These are phyloP conservation scores for Raphanus raphanistrum DNA, from an alignment of 345 rosid genomes.

Conservation along the genomic window DNA sequence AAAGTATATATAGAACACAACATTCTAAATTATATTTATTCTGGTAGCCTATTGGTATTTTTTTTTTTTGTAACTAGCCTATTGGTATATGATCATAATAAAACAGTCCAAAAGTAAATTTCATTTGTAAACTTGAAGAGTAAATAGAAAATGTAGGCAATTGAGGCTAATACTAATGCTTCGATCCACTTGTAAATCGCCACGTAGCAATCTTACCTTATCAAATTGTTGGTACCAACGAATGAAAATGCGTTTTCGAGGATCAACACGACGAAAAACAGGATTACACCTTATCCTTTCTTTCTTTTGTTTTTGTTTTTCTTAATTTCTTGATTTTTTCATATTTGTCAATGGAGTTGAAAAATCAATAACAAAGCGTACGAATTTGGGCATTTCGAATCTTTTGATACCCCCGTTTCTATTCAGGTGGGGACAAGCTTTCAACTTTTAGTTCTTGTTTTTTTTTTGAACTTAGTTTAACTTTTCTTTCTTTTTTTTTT, in stretches of 20 bases:
- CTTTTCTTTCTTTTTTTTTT: too few species aligned
- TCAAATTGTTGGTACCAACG: slow-evolving; percentile 18
- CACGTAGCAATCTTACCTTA: slow-evolving; percentile 18
- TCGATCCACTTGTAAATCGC: slow-evolving; percentile 2
- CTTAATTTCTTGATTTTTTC: background rate
- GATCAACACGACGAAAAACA: slow-evolving; percentile 27
- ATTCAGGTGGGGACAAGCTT: background rate
- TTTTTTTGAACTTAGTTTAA: too few species aligned
- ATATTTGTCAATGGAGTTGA: slow-evolving; percentile 33
- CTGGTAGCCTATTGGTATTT: too few species aligned
- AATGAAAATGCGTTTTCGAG: slow-evolving; percentile 19
- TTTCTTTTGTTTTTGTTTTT: background rate
- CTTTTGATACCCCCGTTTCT: slow-evolving; percentile 22
- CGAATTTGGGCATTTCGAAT: slow-evolving; percentile 21
- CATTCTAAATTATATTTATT: background rate
- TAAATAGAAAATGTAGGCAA: too few species aligned
- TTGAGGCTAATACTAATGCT: background rate
- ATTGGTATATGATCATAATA: too few species aligned
- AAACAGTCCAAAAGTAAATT: too few species aligned
- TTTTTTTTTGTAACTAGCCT: too few species aligned
- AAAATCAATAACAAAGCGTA: slow-evolving; percentile 22
- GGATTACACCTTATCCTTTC: slow-evolving; percentile 39
- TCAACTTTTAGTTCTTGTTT: too few species aligned
- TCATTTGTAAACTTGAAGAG: too few species aligned
- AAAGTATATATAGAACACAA: background rate